phyloP scores from a whole-genome alignment of 2,329 filamentous ascomycete species.

The Pseudogymnoascus sp. region DNA sequence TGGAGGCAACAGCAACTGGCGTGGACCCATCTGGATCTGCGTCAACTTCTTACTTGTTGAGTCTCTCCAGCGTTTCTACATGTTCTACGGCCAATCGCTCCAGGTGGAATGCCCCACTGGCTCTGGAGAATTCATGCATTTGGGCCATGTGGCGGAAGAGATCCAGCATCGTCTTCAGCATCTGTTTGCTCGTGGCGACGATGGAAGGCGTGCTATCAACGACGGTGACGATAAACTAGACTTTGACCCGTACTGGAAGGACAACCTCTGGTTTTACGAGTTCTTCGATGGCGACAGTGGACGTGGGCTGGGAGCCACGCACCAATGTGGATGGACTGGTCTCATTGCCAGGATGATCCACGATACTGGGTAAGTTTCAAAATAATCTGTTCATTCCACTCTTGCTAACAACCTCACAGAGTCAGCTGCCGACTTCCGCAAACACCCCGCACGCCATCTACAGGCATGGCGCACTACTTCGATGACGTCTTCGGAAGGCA shows the following conservation, averaged over 20 bases:
- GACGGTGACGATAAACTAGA: constrained; percentile 76
- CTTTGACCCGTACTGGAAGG: constrained; percentile 88
- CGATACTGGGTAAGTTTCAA: constrained; percentile 70
- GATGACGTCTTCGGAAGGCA: constrained; percentile 72
- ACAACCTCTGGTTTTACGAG: constrained; percentile 91
- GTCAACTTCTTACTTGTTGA: constrained; percentile 94
- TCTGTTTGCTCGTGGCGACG: constrained; percentile 74
- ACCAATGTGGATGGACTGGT: constrained; percentile 96
- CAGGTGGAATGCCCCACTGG: constrained; percentile 91
- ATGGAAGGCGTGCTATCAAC: constrained; percentile 83
- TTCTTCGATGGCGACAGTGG: constrained; percentile 93
- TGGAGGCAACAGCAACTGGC: constrained; percentile 96
- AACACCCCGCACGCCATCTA: constrained; percentile 78
- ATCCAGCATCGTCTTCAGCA: constrained; percentile 92
- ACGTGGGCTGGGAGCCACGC: constrained; percentile 79
- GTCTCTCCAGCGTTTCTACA: constrained; percentile 87
- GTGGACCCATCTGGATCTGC: constrained; percentile 89
- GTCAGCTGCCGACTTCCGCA: constrained; percentile 85
- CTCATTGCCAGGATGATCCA: constrained; percentile 95
- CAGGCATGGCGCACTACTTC: constrained; percentile 86
- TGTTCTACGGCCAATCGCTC: constrained; percentile 86
- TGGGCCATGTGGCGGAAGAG: constrained; percentile 90
- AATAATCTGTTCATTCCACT: neutral
- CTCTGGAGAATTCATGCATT: constrained; percentile 89
- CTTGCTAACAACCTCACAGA: constrained; percentile 42